Conservation (phyloP, 768 basidiomycete species). For the Trametes cinnabarina region DNA sequence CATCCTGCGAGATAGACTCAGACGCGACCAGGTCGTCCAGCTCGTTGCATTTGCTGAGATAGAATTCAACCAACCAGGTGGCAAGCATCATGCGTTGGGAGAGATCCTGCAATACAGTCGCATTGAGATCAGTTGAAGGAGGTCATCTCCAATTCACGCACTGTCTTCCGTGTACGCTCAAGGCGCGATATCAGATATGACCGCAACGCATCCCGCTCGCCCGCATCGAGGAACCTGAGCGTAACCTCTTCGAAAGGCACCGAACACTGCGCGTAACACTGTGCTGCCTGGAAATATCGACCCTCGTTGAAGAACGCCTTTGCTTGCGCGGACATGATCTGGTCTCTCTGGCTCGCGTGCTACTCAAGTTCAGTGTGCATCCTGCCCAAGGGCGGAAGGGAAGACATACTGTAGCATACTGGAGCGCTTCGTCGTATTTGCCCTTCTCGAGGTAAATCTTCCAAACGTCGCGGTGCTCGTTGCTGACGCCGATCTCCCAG, state of each 20-base stretch:
- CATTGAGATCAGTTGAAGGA: not conserved
- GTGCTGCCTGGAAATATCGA: constrained; percentile 88
- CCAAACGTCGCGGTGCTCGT: constrained; percentile 96
- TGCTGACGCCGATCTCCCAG: constrained; percentile 79
- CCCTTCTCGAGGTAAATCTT: constrained; percentile 79
- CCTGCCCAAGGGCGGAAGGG: not conserved
- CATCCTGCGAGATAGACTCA: constrained; percentile 75
- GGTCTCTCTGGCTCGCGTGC: constrained; percentile 87
- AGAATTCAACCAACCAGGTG: constrained; percentile 98
- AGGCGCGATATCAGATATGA: constrained; percentile 87
- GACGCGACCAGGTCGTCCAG: constrained; percentile 92
- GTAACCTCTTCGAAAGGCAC: constrained; percentile 89
- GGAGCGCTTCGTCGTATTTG: constrained; percentile 74
- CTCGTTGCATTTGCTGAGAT: constrained; percentile 94
- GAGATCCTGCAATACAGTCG: constrained; percentile 54
- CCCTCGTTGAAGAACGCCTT: constrained; percentile 74
- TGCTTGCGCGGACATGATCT: constrained; percentile 81
- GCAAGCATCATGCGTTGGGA: constrained; percentile 97
- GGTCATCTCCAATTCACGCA: constrained; percentile 36
- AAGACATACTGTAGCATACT: constrained; percentile 69
- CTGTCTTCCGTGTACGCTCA: constrained; percentile 80
- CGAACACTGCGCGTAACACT: constrained; percentile 87
- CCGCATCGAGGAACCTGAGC: constrained; percentile 84
- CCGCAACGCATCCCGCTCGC: constrained; percentile 86
- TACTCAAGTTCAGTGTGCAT: constrained; percentile 31